phyloP scores from a whole-genome alignment of 83 land plant species.

The Isoetes engelmannii region DNA sequence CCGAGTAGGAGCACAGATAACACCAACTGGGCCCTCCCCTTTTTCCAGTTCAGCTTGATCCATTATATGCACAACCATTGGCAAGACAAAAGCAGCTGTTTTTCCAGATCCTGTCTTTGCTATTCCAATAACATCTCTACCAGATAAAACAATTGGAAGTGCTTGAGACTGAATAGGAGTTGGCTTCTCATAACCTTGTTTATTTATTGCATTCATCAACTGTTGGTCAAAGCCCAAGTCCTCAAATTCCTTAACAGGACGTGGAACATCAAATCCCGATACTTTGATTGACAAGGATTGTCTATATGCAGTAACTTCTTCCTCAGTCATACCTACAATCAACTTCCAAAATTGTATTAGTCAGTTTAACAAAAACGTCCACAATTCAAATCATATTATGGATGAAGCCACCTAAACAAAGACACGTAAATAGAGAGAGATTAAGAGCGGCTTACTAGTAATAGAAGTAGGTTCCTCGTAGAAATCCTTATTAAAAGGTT shows the following conservation, averaged over 20 bases:
- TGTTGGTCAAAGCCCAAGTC: constrained; percentile 70
- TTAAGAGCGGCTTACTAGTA: constrained; percentile 47
- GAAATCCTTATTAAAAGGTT: constrained; percentile 76
- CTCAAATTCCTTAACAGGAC: constrained; percentile 73
- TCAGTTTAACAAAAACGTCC: not conserved
- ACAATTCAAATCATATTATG: not conserved
- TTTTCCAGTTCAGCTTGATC: constrained; percentile 86
- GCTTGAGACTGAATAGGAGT: constrained; percentile 96
- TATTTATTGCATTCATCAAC: constrained; percentile 69
- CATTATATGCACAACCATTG: constrained; percentile 98
- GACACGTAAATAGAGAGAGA: not conserved
- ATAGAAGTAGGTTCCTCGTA: constrained; percentile 80
- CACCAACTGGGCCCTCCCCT: constrained; percentile 95
- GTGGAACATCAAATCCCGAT: constrained; percentile 87
- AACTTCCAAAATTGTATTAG: not conserved
- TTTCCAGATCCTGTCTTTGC: constrained; percentile 99
- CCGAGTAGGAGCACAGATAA: constrained; percentile 94
- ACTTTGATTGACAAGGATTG: constrained; percentile 72
- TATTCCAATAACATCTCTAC: constrained; percentile 90
- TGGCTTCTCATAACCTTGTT: constrained; percentile 91
- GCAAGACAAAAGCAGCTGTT: constrained; percentile 94
- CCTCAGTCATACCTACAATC: constrained; percentile 75
- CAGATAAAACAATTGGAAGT: constrained; percentile 72
- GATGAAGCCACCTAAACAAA: not conserved
- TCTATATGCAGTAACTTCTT: constrained; percentile 63